Evolutionary conservation across 371 early-diverging fungal species (phyloP), one percentile per base, ranked within the genome.

Genomic region (Funneliformis caledonium): DNA sequence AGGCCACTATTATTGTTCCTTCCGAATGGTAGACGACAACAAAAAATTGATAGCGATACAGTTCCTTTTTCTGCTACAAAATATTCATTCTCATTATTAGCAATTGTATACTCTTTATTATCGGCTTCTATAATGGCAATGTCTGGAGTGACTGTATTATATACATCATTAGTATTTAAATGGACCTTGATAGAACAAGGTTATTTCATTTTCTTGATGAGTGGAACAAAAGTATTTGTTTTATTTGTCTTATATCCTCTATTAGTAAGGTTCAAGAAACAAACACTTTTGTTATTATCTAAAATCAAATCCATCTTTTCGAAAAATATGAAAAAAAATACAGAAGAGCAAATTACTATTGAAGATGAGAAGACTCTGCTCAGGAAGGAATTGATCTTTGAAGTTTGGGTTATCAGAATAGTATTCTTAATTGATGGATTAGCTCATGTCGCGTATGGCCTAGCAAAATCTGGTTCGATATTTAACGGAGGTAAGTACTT

Each of bases 361-460:
- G 16, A 45, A 67, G 68, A 45, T 68, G 47, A 76, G 0, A 47
- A 76, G 14, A 19, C 9, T 22, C 61, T 42, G 14, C 43, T 45
- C 45, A 37, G 62, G 19, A 59, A 45, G n/a, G 64, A 45, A 42
- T 45, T 60, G 42, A 76, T 48, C 61, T 74, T 74, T 42, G 62
- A 76, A 22, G 31, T 78, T 42, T 67, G 78, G 67, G 19, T 50
- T 11, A 52, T 78, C 3, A 47, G 50, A 78, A 42, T 78, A n/a
- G 14, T 33, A 65, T 67, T 78, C 10, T 59, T 78, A n/a, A 78
- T 22, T 26, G 78, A 67, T 42, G 43, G 33, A 6, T 19, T 78
- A 19, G 10, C 48, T 9, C 60, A 42, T 26, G 52, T 78, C 9
- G 78, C 43, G 7, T 45, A 61, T 64, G 62, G 76, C 4, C 37